Base-by-base conservation (phyloP, 1,284 basidiomycete genomes). In the Ceratobasidium sp. region DNA sequence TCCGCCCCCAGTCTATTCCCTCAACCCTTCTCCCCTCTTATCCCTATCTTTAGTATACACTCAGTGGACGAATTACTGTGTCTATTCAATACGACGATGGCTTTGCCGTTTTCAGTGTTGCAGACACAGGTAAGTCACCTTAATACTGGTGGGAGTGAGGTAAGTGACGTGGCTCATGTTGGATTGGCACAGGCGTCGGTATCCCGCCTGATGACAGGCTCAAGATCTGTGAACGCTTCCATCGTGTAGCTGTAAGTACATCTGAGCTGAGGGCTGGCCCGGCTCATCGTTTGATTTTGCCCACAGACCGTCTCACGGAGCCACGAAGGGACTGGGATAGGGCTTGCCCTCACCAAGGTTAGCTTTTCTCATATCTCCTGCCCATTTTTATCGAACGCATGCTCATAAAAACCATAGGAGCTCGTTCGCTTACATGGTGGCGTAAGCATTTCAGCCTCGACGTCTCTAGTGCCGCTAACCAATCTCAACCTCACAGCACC, bases 291-390 rank as follows among this genome's bases (percentile, higher is more conserved):
- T 18, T 32, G 41, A 57, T 11, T 13, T 44, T 35, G 41, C 14
- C 16, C 26, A 46, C 57, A 80, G 76, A 72, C 79, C 7, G 77
- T 77, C 14, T 76, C 76, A 30, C 77, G 79, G 14, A 78, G 78
- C 55, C 76, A 81, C 54, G 80, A 80, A 74, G 80, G 80, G 5
- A 81, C 80, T 18, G 80, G 80, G 11, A 81, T 81, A 63, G 80
- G 80, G 8, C 74, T 81, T n/a, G 76, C 80, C 30, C 74, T 81
- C 9, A 81, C 80, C 11, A 77, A 73, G 44, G 75, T 28, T 23
- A 23, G n/a, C n/a, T n/a, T n/a, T n/a, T n/a, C n/a, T n/a, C n/a
- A n/a, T n/a, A 35, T 55, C 1, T n/a, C 21, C 43, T 18, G 28
- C 43, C 26, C 1, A 69, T 35, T 30, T 52, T 49, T 14, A 16